Conservation (phyloP, 345 rosid genomes). For the Eucalyptus dawsonii region DNA sequence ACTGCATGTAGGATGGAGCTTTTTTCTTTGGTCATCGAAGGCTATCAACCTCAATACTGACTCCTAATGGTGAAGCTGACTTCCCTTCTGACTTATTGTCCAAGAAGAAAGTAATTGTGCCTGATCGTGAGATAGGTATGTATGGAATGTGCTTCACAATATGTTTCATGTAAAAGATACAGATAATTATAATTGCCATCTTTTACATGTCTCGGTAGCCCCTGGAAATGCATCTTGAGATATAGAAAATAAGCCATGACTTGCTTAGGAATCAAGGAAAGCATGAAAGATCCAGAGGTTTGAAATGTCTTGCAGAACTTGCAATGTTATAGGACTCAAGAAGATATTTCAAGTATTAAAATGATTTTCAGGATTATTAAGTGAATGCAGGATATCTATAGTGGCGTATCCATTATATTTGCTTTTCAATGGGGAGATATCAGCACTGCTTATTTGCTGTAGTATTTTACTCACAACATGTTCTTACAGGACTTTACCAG, state of each 20-base stretch:
- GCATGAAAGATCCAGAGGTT: not conserved
- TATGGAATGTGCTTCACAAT: not conserved
- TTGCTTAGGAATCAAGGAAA: not conserved
- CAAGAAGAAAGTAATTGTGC: slow-evolving; percentile 20
- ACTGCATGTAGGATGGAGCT: slow-evolving; percentile 21
- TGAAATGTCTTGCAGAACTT: not conserved
- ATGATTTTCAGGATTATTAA: not conserved
- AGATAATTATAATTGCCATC: not conserved
- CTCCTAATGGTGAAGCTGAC: slow-evolving; percentile 34
- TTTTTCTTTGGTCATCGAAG: slow-evolving; percentile 23
- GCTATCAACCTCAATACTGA: slow-evolving; percentile 41
- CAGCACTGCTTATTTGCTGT: not conserved
- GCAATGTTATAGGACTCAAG: not conserved
- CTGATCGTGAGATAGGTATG: slow-evolving; percentile 55
- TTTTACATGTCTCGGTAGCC: not conserved
- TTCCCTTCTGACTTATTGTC: slow-evolving; percentile 61
- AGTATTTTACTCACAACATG: not conserved
- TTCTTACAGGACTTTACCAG: slow-evolving; percentile 46
- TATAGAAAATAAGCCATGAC: not conserved
- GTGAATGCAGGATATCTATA: not conserved
- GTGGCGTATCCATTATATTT: not conserved
- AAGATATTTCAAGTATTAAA: not conserved
- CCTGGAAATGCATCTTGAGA: not conserved
- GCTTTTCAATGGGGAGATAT: not conserved
- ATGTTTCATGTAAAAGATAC: not conserved